Evolutionary conservation across 1,284 basidiomycete species (phyloP), one percentile per base, ranked within the genome.

Genomic region (Trichosporon ovoides): DNA sequence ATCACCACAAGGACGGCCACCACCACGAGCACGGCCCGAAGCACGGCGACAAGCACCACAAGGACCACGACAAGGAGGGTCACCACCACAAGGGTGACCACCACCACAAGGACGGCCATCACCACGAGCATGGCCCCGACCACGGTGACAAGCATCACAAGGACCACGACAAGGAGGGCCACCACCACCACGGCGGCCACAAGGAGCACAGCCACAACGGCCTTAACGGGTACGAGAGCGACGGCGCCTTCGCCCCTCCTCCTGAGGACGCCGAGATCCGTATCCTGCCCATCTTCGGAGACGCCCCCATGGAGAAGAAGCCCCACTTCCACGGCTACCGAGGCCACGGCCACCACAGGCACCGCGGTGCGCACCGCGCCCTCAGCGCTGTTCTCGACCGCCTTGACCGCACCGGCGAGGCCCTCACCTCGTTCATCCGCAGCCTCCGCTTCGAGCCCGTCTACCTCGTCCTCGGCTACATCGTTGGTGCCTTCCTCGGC

Each of bases 261-360:
- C 53, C 28, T 7, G 34, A 46, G 35, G 48, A 48, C 37, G 53
- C 38, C 16, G 36, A 49, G 28, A 11, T 58, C 18, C 35, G 35
- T 19, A 57, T 57, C 28, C 40, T 57, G 3, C 56, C 56, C 18
- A 38, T 57, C 50, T 52, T 56, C 38, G 56, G 56, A n/a, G n/a
- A n/a, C n/a, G n/a, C n/a, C n/a, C n/a, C n/a, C n/a, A n/a, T n/a
- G n/a, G n/a, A n/a, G n/a, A n/a, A n/a, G n/a, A n/a, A n/a, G n/a
- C n/a, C n/a, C n/a, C n/a, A n/a, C n/a, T n/a, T n/a, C n/a, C n/a
- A n/a, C n/a, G n/a, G n/a, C n/a, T n/a, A n/a, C n/a, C n/a, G n/a
- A n/a, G n/a, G n/a, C n/a, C n/a, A n/a, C n/a, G n/a, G n/a, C n/a
- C n/a, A n/a, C 33, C 28, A 31, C 6, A 40, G 37, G 50, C 33